Base-by-base conservation (phyloP, 768 basidiomycete genomes). In the Tulasnella sp. region DNA sequence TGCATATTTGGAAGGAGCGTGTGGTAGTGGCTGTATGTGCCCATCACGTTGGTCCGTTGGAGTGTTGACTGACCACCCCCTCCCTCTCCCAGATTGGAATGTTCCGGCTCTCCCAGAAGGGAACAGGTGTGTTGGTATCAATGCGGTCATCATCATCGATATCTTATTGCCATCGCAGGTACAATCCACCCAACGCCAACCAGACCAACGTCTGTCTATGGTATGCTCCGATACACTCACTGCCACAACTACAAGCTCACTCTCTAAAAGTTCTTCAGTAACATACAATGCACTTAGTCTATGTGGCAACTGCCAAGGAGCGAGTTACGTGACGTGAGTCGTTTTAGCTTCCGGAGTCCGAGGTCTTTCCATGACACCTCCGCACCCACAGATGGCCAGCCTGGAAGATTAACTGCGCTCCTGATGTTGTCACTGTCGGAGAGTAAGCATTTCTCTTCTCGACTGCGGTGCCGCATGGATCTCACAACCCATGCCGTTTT, bases 141-240 rank as follows among this genome's bases (percentile, higher is more conserved):
- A n/a, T n/a, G n/a, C n/a, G n/a, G n/a, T n/a, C n/a, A n/a, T n/a
- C 27, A 22, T 19, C 9, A 7, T 31, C 6, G 27, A 22, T 7
- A n/a, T 7, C 32, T 5, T 6, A 12, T 20, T 7, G n/a, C 20
- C 32, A 22, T 45, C 9, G 12, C 27, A 45, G 43, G 16, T 45
- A 45, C 22, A 24, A 42, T 20, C 29, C 40, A 5, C 49, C 40
- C n/a, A 41, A 40, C 13, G 40, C 19, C 8, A 51, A 42, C 39
- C 49, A 51, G 32, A 51, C 39, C 9, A 51, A 41, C 27, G 10
- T 29, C 10, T 51, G 49, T 43, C 22, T 32, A 32, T 51, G 49
- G 49, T 51, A 34, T 19, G 48, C 24, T 13, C 7, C 44, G 32
- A 16, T 13, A 8, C 15, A 5, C 4, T 25, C n/a, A n/a, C n/a